Evolutionary conservation across 1,284 basidiomycete genomes (phyloP).

Genomic region (Puccinia hordei): DNA sequence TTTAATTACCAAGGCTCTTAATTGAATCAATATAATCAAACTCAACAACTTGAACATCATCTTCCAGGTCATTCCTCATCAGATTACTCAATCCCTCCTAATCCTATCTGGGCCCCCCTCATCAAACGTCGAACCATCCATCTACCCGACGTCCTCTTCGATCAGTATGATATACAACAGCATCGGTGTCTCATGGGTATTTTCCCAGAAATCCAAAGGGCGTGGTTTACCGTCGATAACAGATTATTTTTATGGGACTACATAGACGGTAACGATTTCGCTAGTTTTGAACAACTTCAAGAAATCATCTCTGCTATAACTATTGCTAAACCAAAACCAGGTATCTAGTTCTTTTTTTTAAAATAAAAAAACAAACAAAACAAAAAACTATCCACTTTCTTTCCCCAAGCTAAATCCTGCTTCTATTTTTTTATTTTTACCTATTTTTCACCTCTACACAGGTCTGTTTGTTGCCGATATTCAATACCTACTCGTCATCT

Average conservation of each 20-base stretch:
- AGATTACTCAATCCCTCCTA: slow-evolving; percentile 72
- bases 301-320: slow-evolving; percentile 75
- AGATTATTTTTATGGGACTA: slow-evolving; percentile 97
- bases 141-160: slow-evolving; percentile 80
- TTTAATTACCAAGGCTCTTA: neutral
- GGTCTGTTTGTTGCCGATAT: slow-evolving; percentile 92
- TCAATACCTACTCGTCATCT: slow-evolving; percentile 82
- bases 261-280: slow-evolving; percentile 84
- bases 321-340: slow-evolving; percentile 58
- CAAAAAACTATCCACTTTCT: slow-evolving; percentile 68
- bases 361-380: slow-evolving; percentile 31
- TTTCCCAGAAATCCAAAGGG: slow-evolving; percentile 87
- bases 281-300: slow-evolving; percentile 86
- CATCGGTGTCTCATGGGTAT: slow-evolving; percentile 71
- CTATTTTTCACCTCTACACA: too few species aligned
- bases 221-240: slow-evolving; percentile 94
- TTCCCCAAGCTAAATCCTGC: neutral
- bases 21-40: neutral
- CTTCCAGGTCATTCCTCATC: slow-evolving; percentile 53
- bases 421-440: too few species aligned
- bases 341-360: slow-evolving; percentile 54
- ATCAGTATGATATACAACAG: slow-evolving; percentile 68
- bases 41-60: neutral
- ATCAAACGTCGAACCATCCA: slow-evolving; percentile 73
- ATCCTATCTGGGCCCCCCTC: slow-evolving; percentile 76